Percentiles rank a stretch among this genome's conserved stretches.
phyloP scores from a whole-genome alignment of 148 eudicot species.

The Amaranthus palmeri region DNA sequence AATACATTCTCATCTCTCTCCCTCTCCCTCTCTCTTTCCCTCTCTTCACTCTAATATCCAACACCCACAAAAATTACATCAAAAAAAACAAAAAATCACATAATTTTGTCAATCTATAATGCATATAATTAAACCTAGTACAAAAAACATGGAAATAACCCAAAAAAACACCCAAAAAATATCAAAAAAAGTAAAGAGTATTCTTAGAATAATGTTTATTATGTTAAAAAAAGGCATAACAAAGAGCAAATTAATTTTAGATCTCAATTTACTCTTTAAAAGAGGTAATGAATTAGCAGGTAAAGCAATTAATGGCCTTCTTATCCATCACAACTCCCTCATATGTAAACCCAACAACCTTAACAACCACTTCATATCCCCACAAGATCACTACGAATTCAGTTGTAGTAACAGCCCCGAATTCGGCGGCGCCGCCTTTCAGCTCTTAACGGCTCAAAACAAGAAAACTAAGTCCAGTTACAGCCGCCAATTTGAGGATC shows the following conservation, averaged over 20 bases:
- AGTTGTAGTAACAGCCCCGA: constrained; percentile 68
- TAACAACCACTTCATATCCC: constrained; percentile 31
- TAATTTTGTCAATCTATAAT: neutral
- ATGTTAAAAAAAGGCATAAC: constrained; percentile 40
- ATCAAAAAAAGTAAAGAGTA: constrained; percentile 27
- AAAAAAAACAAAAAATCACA: neutral
- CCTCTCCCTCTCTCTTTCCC: neutral
- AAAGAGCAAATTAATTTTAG: constrained; percentile 48
- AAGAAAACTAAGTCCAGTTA: constrained; percentile 19
- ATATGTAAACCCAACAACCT: constrained; percentile 39
- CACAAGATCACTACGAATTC: constrained; percentile 55
- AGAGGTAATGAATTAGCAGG: constrained; percentile 41
- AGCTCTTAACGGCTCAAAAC: constrained; percentile 25
- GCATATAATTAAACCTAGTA: neutral
- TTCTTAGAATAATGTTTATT: constrained; percentile 18
- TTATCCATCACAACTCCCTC: constrained; percentile 46
- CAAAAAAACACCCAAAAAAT: constrained; percentile 17
- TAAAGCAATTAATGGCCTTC: constrained; percentile 38
- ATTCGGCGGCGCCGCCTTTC: constrained; percentile 14
- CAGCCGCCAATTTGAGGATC: constrained; percentile 23
- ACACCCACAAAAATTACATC: too few species aligned
- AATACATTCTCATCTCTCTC: neutral
- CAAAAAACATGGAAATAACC: constrained; percentile 18
- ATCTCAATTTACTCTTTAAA: constrained; percentile 41
- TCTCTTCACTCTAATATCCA: neutral